A percentile compares a stretch with the other conserved stretches of the same genome.
Conservation (phyloP, 2,329 filamentous ascomycete species). For the Pezicula carpinea region DNA sequence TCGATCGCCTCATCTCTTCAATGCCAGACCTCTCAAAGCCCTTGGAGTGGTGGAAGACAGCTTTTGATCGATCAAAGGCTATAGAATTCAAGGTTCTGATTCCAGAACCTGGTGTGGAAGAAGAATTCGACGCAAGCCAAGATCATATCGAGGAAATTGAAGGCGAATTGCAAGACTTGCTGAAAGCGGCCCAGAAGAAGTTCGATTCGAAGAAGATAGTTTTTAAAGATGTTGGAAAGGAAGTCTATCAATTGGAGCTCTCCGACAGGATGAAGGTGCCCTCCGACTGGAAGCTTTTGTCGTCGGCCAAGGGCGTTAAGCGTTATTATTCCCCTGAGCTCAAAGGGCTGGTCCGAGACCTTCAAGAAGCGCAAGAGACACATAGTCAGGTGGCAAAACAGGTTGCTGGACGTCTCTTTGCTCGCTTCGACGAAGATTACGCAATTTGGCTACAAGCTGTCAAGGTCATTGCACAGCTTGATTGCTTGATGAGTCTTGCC, state of each 20-base stretch:
- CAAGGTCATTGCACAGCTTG: conserved; percentile 83
- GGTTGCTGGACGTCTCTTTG: conserved; percentile 77
- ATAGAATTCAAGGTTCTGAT: conserved; percentile 77
- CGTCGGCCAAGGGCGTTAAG: conserved; percentile 82
- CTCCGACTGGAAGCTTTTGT: conserved; percentile 92
- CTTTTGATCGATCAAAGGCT: conserved; percentile 80
- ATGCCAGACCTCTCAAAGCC: conserved; percentile 81
- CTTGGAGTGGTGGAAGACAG: conserved; percentile 81
- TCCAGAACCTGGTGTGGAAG: conserved; percentile 80
- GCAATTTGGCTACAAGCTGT: conserved; percentile 83
- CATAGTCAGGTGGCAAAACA: conserved; percentile 89
- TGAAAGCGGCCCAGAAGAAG: conserved; percentile 67
- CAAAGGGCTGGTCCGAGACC: conserved; percentile 72
- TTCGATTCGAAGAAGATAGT: conserved; percentile 60
- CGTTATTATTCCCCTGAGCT: conserved; percentile 90
- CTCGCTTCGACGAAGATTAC: conserved; percentile 84
- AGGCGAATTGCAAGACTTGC: conserved; percentile 62
- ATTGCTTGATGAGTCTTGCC: conserved; percentile 90
- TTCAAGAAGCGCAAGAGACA: conserved; percentile 92
- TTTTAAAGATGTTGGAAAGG: conserved; percentile 86
- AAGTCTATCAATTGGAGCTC: conserved; percentile 92
- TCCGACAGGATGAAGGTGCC: conserved; percentile 82
- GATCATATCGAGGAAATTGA: conserved; percentile 73
- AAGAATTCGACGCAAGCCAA: conserved; percentile 84
- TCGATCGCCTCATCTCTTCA: conserved; percentile 73